These are phyloP conservation scores for Lepidium aucheri DNA, from an alignment of 345 rosid species.

Conservation along the genomic window DNA sequence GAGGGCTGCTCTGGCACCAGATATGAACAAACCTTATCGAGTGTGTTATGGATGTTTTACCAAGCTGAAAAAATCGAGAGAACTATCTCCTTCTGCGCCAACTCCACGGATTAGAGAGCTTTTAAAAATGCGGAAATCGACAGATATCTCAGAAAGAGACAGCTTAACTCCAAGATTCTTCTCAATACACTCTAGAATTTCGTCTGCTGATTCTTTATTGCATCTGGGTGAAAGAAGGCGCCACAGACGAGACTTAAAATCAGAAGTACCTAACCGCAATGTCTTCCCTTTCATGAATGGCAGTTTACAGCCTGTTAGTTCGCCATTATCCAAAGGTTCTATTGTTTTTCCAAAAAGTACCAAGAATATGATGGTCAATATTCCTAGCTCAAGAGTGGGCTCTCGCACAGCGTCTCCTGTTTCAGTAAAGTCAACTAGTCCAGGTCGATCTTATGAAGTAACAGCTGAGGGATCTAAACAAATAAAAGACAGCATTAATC, in stretches of 20 bases:
- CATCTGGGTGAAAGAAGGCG: conserved; percentile 35
- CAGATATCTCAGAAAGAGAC: conserved; percentile 36
- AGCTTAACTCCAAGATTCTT: conserved; percentile 29
- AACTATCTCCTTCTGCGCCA: conserved; percentile 27
- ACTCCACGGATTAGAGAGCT: conserved; percentile 32
- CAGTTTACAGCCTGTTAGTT: conserved; percentile 29
- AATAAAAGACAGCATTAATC: conserved; percentile 35
- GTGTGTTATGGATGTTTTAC: conserved; percentile 80
- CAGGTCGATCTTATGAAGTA: conserved; percentile 39
- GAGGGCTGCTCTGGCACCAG: conserved; percentile 84
- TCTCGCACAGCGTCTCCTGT: conserved; percentile 37
- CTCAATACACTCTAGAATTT: conserved; percentile 33
- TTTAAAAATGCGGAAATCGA: conserved; percentile 30
- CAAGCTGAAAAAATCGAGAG: conserved; percentile 48
- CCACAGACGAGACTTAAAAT: conserved; percentile 21
- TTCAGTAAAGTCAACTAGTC: conserved; percentile 43
- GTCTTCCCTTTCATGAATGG: conserved; percentile 36
- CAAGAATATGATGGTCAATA: conserved; percentile 34
- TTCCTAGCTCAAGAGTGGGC: conserved; percentile 36
- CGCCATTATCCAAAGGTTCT: conserved; percentile 29
- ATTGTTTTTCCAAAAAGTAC: conserved; percentile 25
- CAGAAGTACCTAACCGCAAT: conserved; percentile 26
- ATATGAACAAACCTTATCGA: conserved; percentile 67
- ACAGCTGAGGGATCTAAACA: conserved; percentile 44
- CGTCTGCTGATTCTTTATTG: conserved; percentile 39